A percentile compares a stretch with the other conserved stretches of the same genome.
These are phyloP conservation scores for Mucor sp. DNA, from an alignment of 371 early-diverging fungal genomes.

Conservation along the genomic window DNA sequence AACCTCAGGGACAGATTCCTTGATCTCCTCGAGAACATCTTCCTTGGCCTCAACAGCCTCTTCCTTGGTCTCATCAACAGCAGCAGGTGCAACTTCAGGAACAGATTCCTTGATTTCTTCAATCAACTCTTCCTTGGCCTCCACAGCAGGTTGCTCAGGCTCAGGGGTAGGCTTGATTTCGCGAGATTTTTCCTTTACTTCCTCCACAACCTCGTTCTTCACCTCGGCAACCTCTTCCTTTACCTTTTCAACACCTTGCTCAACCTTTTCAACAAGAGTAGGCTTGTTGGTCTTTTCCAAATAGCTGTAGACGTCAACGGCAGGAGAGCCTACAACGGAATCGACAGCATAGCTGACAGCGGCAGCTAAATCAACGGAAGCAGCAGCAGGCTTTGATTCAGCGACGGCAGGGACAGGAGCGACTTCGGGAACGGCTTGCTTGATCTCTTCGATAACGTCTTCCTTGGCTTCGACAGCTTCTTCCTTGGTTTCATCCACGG, in stretches of 20 bases:
- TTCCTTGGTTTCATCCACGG: slow-evolving; percentile 24
- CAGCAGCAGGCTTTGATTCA: slow-evolving; percentile 2
- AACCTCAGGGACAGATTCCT: slow-evolving; percentile 16
- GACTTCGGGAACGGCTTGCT: slow-evolving; percentile 14
- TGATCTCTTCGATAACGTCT: slow-evolving; percentile 17
- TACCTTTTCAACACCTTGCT: slow-evolving; percentile 7
- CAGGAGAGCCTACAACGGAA: slow-evolving; percentile 23
- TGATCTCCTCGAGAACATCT: slow-evolving; percentile 11
- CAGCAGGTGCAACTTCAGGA: slow-evolving; percentile 6
- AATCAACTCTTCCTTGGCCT: slow-evolving; percentile 19
- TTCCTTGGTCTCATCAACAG: slow-evolving; percentile 1
- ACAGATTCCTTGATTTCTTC: slow-evolving; percentile 20
- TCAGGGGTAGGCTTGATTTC: slow-evolving; percentile 18
- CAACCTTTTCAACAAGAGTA: slow-evolving; percentile 1
- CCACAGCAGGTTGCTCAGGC: slow-evolving; percentile 26
- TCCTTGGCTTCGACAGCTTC: slow-evolving; percentile 26
- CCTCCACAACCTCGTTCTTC: slow-evolving; percentile 12
- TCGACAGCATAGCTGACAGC: slow-evolving; percentile 21
- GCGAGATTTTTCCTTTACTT: slow-evolving; percentile 13
- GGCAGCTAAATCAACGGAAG: not conserved
- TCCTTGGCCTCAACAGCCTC: slow-evolving; percentile 3
- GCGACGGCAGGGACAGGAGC: not conserved
- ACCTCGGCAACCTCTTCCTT: slow-evolving; percentile 11
- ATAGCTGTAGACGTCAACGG: slow-evolving; percentile 27
- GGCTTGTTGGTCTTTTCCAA: slow-evolving; percentile 19